Base-by-base conservation (phyloP, 2,329 filamentous ascomycete species). In the Trichoderma polysporum region DNA sequence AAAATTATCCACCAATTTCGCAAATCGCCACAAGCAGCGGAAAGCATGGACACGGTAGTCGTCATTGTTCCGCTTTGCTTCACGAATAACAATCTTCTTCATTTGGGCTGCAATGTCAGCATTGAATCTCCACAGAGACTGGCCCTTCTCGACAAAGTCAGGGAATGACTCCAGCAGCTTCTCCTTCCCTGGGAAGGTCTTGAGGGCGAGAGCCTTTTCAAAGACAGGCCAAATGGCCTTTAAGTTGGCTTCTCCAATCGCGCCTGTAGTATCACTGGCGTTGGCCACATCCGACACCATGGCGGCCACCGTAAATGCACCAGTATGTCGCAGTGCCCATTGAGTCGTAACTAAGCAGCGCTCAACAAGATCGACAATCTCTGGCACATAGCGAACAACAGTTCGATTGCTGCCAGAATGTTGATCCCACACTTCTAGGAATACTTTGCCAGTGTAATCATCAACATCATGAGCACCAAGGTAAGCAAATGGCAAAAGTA, bases 171-270 rank as follows among this genome's bases (percentile, higher is more conserved):
- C 85, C 2, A 98, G 83, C 35, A 99, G 86, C 71, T 88, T 89
- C 78, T 97, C 93, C 76, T 99, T 99, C 25, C 93, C 93, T 0
- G 91, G 86, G 84, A 97, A 99, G 0, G 94, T 97, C 83, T 97
- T 98, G 13, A 97, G 88, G 2, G 88, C 86, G 47, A 98, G 80
- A 1, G 92, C 88, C 74, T 91, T 92, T 70, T 97, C 92, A 56
- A 97, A 83, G 1, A 90, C 86, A 0, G 92, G 92, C 94, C 94
- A 99, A 25, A 97, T 82, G 17, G 81, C 80, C 70, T 84, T 82
- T 19, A 91, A 82, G 47, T 89, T 87, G 2, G 82, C 74, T 19
- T 85, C 82, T 68, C 85, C 87, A 62, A 92, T 87, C 50, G 87
- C 84, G 0, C 85, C 86, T 5, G 84, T 82, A 59, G 82, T 79